Base-by-base conservation (phyloP, 495 filamentous ascomycete genomes). In the Neurospora discreta region DNA sequence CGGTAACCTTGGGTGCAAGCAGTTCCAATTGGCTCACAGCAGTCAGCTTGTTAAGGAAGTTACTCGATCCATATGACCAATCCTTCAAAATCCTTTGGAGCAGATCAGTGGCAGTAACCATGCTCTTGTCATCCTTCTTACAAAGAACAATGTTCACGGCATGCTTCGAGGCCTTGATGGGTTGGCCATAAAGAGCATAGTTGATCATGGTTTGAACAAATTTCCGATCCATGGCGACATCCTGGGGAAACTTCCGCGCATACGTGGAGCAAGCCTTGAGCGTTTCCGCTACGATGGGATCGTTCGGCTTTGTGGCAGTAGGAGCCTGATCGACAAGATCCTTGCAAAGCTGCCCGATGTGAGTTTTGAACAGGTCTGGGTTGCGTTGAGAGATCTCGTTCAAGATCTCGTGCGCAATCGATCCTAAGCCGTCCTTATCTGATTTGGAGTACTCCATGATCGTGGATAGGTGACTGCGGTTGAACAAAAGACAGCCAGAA, bases 181-280 rank as follows among this genome's bases (percentile, higher is more conserved):
- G 95, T 39, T 86, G 85, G 46, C 95, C 95, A 77, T 92, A 89
- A 26, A 93, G 84, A 3, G 94, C 92, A 78, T 92, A 98, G 73
- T 85, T 89, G 52, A 90, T 86, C 76, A 98, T 84, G 20, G 93
- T 90, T 74, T 95, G 90, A 33, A 89, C 81, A 72, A 98, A 96
- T 74, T 93, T 94, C 65, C 92, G 90, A 72, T 97, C 93, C 70
- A 90, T 87, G 0, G 95, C 93, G 69, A 98, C 87, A 65, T 98
- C 94, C 23, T 89, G 86, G 0, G 94, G 91, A 72, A 95, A 93
- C 74, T 89, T 92, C 74, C 88, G 90, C 10, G 94, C 93, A 78
- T 97, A 98, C 3, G 91, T 90, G 9, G 94, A 91, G 76, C 94
- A 97, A 7, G 95, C 95, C 78, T 96, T 97, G 71, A 99, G 85